These are phyloP conservation scores for Beta corolliflora DNA, from an alignment of 179 eudicot species.

Conservation along the genomic window DNA sequence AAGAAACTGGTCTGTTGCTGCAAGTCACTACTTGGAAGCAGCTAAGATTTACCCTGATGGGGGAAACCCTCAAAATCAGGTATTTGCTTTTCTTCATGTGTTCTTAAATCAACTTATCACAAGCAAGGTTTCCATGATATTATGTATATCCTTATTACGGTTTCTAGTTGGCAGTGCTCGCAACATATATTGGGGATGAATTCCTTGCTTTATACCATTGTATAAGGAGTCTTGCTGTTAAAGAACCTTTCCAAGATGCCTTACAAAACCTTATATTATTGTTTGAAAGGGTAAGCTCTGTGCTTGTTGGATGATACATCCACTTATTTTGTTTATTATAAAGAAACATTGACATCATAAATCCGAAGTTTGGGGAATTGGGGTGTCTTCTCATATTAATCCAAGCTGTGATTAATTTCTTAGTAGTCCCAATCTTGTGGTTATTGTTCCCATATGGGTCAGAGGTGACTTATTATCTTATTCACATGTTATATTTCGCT, in stretches of 20 bases:
- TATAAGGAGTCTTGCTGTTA: conserved; percentile 81
- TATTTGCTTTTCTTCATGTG: conserved; percentile 28
- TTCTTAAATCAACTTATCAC: neutral
- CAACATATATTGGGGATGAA: conserved; percentile 72
- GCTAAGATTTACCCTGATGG: conserved; percentile 74
- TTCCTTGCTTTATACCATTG: conserved; percentile 90
- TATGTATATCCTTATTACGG: conserved; percentile 30
- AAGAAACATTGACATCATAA: no score
- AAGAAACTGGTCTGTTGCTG: conserved; percentile 75
- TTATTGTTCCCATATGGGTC: no score
- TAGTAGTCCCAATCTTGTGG: no score
- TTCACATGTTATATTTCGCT: no score
- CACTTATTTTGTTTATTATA: neutral
- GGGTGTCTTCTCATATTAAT: no score
- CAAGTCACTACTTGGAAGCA: conserved; percentile 71
- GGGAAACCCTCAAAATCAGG: conserved; percentile 98
- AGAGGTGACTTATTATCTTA: no score
- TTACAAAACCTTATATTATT: conserved; percentile 70
- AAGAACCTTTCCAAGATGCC: conserved; percentile 96
- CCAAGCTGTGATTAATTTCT: no score
- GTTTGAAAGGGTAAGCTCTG: conserved; percentile 69
- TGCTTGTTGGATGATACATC: neutral
- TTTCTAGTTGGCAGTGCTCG: conserved; percentile 84
- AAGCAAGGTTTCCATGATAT: neutral
- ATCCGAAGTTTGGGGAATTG: no score